A percentile compares a stretch with the other conserved stretches of the same genome.
phyloP scores from a whole-genome alignment of 306 rosid species.

The Echinosophora koreensis region DNA sequence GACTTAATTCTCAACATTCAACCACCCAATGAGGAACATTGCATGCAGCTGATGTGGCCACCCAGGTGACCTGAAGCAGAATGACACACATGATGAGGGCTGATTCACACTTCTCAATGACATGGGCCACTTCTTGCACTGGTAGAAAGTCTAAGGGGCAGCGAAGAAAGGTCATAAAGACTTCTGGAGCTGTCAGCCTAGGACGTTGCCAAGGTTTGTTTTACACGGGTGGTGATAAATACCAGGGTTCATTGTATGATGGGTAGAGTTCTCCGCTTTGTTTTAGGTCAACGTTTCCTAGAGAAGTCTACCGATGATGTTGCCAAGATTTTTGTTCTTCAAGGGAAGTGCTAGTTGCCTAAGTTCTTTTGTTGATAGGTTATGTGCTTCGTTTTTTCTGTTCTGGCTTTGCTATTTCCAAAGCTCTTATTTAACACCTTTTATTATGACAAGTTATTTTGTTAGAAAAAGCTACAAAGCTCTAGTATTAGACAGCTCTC shows the following conservation, averaged over 20 bases:
- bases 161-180: not conserved
- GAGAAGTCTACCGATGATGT: conserved; percentile 12
- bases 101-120: not conserved
- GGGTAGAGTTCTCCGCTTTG: not conserved
- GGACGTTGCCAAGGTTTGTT: not conserved
- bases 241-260: not conserved
- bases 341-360: conserved; percentile 2
- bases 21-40: not conserved
- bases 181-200: not conserved
- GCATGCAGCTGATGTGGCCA: conserved; percentile 13
- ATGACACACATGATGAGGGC: conserved; percentile 3
- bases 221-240: not conserved
- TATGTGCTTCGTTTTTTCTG: not conserved
- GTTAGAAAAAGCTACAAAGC: not conserved
- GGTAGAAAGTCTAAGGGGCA: not conserved
- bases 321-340: not conserved
- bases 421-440: conserved; percentile 16
- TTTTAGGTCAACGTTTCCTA: not conserved
- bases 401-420: not conserved
- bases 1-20: not conserved
- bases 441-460: not conserved
- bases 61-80: conserved; percentile 25
- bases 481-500: conserved; percentile 11
- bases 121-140: not conserved
- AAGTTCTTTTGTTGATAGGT: conserved; percentile 20